These are phyloP conservation scores for Lodderomyces margitis DNA, from an alignment of 1,139 yeast species.

Conservation along the genomic window DNA sequence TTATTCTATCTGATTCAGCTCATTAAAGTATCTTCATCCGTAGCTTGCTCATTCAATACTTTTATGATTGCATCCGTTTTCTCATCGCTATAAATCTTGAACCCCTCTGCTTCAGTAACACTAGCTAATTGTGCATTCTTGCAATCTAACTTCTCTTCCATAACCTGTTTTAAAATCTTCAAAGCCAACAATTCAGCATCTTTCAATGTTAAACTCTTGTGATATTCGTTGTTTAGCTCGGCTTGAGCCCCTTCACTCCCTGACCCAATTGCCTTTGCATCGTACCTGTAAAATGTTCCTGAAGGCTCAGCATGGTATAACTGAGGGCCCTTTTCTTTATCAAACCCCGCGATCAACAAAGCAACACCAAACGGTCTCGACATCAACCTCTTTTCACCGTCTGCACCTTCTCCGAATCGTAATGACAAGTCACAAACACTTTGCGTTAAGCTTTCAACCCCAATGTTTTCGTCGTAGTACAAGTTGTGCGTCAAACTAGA, in stretches of 20 bases:
- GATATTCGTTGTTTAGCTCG: conserved; percentile 95
- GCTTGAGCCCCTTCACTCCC: conserved; percentile 99
- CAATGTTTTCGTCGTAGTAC: conserved; percentile 89
- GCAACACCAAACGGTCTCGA: conserved; percentile 99
- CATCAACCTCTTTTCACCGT: conserved; percentile 96
- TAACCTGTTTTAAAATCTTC: conserved; percentile 92
- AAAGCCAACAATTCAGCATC: conserved; percentile 92
- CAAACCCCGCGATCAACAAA: conserved; percentile 89
- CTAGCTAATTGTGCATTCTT: conserved; percentile 94
- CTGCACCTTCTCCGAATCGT: conserved; percentile 97
- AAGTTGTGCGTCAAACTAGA: conserved; percentile 85
- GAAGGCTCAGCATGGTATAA: conserved; percentile 98
- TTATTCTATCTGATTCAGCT: no score
- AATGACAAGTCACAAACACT: conserved; percentile 96
- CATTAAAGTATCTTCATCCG: conserved; percentile 25
- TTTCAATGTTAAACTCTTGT: conserved; percentile 84
- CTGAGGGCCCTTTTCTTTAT: conserved; percentile 91
- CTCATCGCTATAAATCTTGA: conserved; percentile 79
- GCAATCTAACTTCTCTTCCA: conserved; percentile 98
- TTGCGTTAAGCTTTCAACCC: conserved; percentile 92
- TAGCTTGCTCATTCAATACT: conserved; percentile 68
- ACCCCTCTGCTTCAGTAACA: conserved; percentile 85
- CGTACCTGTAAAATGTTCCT: conserved; percentile 95
- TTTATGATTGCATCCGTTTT: conserved; percentile 82
- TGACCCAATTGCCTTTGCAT: conserved; percentile 98